Evolutionary conservation across 371 early-diverging fungal species (phyloP), one percentile per base, ranked within the genome.

Genomic region (Fennellomyces sp.): DNA sequence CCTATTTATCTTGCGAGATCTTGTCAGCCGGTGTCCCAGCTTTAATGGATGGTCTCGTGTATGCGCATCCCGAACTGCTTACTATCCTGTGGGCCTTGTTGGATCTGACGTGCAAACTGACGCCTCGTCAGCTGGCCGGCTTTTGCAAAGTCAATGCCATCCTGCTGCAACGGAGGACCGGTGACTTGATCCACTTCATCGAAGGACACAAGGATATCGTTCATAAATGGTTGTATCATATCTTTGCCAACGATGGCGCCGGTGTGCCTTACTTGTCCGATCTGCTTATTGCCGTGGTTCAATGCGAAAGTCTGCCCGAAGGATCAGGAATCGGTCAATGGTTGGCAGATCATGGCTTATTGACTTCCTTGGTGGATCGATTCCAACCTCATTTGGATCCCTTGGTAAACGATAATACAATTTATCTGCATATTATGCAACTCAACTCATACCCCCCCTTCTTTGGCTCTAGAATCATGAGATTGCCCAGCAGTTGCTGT

Each of bases 201-300:
- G 45, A 55, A 21, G 13, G 45, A 0, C 60, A 57, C 12, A 23
- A 51, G 11, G 64, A 68, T 15, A 35, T 68, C 7, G 48, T 63
- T 15, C 25, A 42, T 13, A 58, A 63, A 31, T 68, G 67, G 67
- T 52, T 68, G n/a, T 21, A 68, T 39, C 68, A 68, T 57, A 54
- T 65, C 6, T 61, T 61, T 10, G 29, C 26, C 11, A 11, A 55
- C 28, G 52, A 48, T 28, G 63, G 58, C 31, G 39, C 35, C 3
- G 57, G 57, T 2, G 33, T 45, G 21, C 56, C 68, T 1, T 51
- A 56, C n/a, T 42, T 68, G 7, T 52, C 63, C 4, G 68, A 68
- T 52, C 30, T 68, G 8, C 41, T 68, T 19, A 25, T 63, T 11
- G 39, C 68, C 4, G 29, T 63, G 2, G 29, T 63, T 12, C 60